Percentiles rank a stretch among this genome's conserved stretches.
Evolutionary conservation across 2,329 filamentous ascomycete species (phyloP).

Genomic region (Incumbomyces lentus): DNA sequence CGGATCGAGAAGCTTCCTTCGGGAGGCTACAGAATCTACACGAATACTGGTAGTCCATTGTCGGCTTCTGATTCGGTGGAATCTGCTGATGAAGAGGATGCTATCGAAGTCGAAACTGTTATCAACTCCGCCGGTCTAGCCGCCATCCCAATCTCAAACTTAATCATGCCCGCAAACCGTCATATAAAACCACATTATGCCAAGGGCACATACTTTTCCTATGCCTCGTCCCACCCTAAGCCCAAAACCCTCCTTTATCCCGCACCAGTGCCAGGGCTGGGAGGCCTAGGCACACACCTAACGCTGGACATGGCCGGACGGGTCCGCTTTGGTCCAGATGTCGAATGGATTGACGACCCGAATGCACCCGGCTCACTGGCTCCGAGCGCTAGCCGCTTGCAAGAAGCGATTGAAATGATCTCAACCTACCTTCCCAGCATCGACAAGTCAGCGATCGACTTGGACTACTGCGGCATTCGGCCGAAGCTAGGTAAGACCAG

Average conservation of each 20-base stretch:
- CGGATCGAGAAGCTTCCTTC: constrained; percentile 44
- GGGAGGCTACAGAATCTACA: constrained; percentile 64
- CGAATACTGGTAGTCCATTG: constrained; percentile 25
- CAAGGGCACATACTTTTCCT: constrained; percentile 93
- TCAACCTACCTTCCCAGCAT: constrained; percentile 66
- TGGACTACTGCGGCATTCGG: constrained; percentile 86
- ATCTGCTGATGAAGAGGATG: constrained; percentile 27
- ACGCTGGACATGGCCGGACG: constrained; percentile 79
- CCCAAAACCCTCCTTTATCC: constrained; percentile 76
- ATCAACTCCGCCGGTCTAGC: constrained; percentile 79
- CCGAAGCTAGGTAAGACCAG: constrained; percentile 65
- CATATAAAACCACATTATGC: constrained; percentile 64
- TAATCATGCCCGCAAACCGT: constrained; percentile 54
- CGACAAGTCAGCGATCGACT: constrained; percentile 52
- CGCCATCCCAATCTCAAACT: constrained; percentile 68
- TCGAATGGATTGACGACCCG: constrained; percentile 80
- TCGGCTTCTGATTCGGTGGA: not conserved
- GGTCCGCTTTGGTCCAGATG: constrained; percentile 85
- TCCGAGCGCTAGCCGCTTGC: constrained; percentile 53
- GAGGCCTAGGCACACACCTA: constrained; percentile 86
- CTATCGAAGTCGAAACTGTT: constrained; percentile 63
- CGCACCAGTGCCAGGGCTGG: constrained; percentile 68
- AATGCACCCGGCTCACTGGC: constrained; percentile 51
- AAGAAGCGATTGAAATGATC: constrained; percentile 63
- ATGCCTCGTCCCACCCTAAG: constrained; percentile 53